Conservation (phyloP, 352 stramenopile genomes). For the Phytophthora sojae region DNA sequence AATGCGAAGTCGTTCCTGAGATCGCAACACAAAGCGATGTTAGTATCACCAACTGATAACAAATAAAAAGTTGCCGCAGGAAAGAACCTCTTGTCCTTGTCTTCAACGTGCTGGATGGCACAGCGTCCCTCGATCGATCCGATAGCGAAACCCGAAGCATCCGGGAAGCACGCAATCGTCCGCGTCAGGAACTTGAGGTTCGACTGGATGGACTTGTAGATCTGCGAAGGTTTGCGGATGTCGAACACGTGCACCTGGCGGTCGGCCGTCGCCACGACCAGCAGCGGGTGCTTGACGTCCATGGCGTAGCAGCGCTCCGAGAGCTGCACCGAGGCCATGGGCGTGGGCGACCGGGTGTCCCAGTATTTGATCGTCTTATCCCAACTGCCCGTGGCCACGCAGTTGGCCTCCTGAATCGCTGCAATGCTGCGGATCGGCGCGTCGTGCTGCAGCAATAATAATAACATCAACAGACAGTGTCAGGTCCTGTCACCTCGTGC, state of each 20-base stretch:
- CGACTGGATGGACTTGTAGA: conserved; percentile 86
- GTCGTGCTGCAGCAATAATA: conserved; percentile 84
- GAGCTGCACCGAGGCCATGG: conserved; percentile 91
- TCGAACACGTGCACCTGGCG: conserved; percentile 90
- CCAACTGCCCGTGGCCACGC: conserved; percentile 95
- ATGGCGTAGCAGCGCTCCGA: conserved; percentile 95
- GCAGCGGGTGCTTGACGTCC: conserved; percentile 93
- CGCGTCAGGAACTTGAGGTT: conserved; percentile 92
- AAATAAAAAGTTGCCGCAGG: too few relatives aligned
- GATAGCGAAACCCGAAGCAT: conserved; percentile 89
- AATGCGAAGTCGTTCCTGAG: conserved; percentile 90
- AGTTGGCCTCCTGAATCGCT: conserved; percentile 84
- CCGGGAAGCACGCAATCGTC: conserved; percentile 90
- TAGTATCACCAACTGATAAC: too few relatives aligned
- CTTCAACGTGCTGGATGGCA: conserved; percentile 91
- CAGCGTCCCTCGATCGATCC: conserved; percentile 93
- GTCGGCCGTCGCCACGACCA: conserved; percentile 95
- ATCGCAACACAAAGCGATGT: conserved; percentile 1
- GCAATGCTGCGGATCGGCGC: conserved; percentile 91
- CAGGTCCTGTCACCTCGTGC: not conserved
- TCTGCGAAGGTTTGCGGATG: conserved; percentile 86
- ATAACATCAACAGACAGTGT: conserved; percentile 19
- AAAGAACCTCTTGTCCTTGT: conserved; percentile 68
- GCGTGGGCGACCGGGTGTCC: conserved; percentile 92
- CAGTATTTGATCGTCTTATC: conserved; percentile 98